These are phyloP conservation scores for Apiotrichum veenhuisii DNA, from an alignment of 1,284 basidiomycete species.

Conservation along the genomic window DNA sequence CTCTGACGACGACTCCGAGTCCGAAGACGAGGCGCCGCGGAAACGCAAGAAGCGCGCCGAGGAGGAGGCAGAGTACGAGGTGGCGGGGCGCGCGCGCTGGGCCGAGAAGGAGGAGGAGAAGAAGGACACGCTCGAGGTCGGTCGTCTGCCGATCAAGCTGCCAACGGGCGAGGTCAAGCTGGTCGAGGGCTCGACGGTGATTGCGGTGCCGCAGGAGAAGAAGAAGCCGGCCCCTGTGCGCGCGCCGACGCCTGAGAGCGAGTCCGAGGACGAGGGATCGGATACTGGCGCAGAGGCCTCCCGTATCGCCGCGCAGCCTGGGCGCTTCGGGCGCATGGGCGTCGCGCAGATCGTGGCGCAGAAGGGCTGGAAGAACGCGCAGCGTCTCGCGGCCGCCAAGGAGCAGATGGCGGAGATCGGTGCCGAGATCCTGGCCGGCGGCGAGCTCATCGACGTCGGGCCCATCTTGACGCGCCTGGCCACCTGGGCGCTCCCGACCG, in stretches of 20 bases:
- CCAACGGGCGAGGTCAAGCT: conserved; percentile 67
- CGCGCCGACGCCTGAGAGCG: conserved; percentile 49
- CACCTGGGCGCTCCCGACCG: conserved; percentile 70
- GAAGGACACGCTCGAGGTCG: conserved; percentile 52
- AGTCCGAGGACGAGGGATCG: conserved; percentile 51
- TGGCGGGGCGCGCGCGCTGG: conserved; percentile 32
- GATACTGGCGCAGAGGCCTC: conserved; percentile 51
- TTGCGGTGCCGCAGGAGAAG: conserved; percentile 49
- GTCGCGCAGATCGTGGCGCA: conserved; percentile 68
- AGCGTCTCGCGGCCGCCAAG: conserved; percentile 71
- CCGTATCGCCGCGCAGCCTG: conserved; percentile 40
- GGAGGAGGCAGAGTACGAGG: conserved; percentile 46
- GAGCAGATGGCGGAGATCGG: conserved; percentile 85
- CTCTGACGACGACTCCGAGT: conserved; percentile 12
- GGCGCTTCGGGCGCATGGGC: conserved; percentile 71
- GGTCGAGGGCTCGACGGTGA: conserved; percentile 47
- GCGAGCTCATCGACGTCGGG: conserved; percentile 54
- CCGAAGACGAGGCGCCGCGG: conserved; percentile 15
- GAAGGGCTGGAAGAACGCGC: conserved; percentile 57
- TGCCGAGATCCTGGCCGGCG: conserved; percentile 79
- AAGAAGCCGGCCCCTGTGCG: conserved; percentile 43
- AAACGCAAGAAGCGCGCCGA: conserved; percentile 32
- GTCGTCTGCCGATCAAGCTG: conserved; percentile 79
- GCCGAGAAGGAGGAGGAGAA: conserved; percentile 25
- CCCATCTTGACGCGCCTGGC: conserved; percentile 80